Conservation (phyloP, 2,329 filamentous ascomycete species). For the Penicillium sp. region DNA sequence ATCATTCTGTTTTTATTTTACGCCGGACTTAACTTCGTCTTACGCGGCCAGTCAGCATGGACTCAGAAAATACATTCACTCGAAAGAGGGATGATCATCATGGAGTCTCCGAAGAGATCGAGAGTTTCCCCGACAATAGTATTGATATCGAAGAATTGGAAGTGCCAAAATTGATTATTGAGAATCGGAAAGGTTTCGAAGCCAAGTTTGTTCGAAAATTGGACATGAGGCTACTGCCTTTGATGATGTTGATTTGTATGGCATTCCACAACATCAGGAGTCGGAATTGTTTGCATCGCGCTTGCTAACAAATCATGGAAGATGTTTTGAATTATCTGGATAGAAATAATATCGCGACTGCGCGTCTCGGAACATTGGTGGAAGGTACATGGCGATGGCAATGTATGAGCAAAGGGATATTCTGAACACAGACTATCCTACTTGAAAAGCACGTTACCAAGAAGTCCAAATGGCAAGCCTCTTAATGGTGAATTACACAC, state of each 20-base stretch:
- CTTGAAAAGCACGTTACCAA: no score
- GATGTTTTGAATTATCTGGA: slow-evolving; percentile 12
- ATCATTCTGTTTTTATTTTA: no score
- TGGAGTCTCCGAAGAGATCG: background rate
- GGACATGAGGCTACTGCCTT: slow-evolving; percentile 3
- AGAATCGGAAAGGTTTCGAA: background rate
- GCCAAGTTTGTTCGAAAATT: slow-evolving; percentile 6
- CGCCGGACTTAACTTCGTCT: background rate
- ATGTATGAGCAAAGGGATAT: no score
- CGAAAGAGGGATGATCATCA: background rate
- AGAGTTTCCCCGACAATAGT: background rate
- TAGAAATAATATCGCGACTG: slow-evolving; percentile 12
- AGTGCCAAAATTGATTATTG: background rate
- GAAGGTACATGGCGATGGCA: no score
- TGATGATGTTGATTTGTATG: slow-evolving; percentile 12
- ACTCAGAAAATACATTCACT: background rate
- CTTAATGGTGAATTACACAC: no score
- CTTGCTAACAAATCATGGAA: background rate
- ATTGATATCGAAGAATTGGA: background rate
- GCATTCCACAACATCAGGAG: background rate
- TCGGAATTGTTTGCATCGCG: background rate
- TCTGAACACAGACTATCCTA: no score
- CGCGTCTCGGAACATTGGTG: slow-evolving; percentile 19
- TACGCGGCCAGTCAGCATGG: background rate
- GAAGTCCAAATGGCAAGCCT: no score